Evolutionary conservation across 1,139 yeast genomes (phyloP).

Genomic region (Hansenula lynferdii): DNA sequence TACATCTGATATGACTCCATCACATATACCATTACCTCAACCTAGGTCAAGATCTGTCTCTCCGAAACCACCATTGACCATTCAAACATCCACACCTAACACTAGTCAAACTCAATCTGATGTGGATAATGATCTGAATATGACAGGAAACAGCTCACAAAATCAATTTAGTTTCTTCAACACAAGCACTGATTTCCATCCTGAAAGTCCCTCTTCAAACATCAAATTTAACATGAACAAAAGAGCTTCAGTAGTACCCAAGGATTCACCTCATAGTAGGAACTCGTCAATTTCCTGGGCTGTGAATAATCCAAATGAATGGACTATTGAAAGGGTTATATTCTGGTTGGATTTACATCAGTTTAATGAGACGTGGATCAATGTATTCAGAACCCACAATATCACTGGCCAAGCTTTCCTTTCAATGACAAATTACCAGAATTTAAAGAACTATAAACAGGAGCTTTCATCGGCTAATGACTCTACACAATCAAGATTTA

Average conservation of each 20-base stretch:
- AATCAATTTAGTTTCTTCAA: slow-evolving; percentile 20
- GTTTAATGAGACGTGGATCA: slow-evolving; percentile 72
- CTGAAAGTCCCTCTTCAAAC: slow-evolving; percentile 8
- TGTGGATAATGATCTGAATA: not conserved
- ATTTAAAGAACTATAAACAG: slow-evolving; percentile 40
- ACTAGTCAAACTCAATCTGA: slow-evolving; percentile 3
- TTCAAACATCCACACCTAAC: slow-evolving; percentile 21
- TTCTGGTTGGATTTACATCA: slow-evolving; percentile 64
- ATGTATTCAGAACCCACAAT: slow-evolving; percentile 53
- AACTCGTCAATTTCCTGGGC: slow-evolving; percentile 34
- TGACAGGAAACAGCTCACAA: not conserved
- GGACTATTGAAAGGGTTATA: slow-evolving; percentile 67
- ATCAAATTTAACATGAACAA: slow-evolving; percentile 3
- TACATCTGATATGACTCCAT: slow-evolving; percentile 3
- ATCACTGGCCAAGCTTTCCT: slow-evolving; percentile 63
- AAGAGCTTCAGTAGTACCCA: slow-evolving; percentile 8
- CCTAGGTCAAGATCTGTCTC: slow-evolving; percentile 5
- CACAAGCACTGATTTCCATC: slow-evolving; percentile 15
- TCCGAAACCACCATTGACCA: slow-evolving; percentile 13
- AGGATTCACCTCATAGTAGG: slow-evolving; percentile 27
- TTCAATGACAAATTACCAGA: slow-evolving; percentile 64
- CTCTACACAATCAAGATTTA: slow-evolving; percentile 52
- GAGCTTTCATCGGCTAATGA: slow-evolving; percentile 44
- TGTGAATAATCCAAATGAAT: slow-evolving; percentile 42
- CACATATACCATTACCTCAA: not conserved